Evolutionary conservation across 192 early-diverging fungal species (phyloP).

Genomic region (Gryganskiella cystojenkinii): DNA sequence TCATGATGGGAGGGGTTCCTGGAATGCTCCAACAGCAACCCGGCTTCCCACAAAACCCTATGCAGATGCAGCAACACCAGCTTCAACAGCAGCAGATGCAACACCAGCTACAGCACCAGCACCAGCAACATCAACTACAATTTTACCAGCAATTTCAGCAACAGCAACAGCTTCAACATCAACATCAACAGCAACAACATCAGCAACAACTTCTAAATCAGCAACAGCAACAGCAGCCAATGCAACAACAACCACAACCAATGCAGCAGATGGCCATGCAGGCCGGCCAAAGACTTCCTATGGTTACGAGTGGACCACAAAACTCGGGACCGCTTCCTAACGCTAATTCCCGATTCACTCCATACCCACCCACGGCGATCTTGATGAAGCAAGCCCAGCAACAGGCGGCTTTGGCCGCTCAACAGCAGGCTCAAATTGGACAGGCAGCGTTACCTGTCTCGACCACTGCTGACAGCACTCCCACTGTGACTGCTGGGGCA

Average conservation of each 20-base stretch:
- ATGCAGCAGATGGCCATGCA: no score
- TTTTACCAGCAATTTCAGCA: conserved; percentile 31
- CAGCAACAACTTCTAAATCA: conserved; percentile 28
- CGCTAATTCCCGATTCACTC: conserved; percentile 27
- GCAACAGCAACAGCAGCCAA: conserved; percentile 29
- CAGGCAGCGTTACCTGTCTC: no score
- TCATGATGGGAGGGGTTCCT: conserved; percentile 26
- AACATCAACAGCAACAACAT: conserved; percentile 43
- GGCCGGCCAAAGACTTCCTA: background rate
- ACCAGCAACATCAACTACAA: conserved; percentile 14
- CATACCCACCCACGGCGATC: conserved; percentile 45
- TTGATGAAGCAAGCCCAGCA: conserved; percentile 39
- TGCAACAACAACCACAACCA: conserved; percentile 32
- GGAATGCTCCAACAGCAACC: conserved; percentile 35
- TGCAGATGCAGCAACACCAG: conserved; percentile 27
- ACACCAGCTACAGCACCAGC: conserved; percentile 18
- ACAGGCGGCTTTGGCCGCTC: conserved; percentile 20
- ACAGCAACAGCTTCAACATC: conserved; percentile 36
- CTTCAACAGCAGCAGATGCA: conserved; percentile 24
- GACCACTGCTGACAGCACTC: no score
- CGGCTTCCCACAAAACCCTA: conserved; percentile 11
- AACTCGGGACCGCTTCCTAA: conserved; percentile 19
- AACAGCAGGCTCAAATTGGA: conserved; percentile 9
- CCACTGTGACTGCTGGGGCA: background rate
- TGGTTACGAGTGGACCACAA: no score